Evolutionary conservation across 225 moss, liverwort and hornwort species (phyloP).

Genomic region (Ulota crispa): DNA sequence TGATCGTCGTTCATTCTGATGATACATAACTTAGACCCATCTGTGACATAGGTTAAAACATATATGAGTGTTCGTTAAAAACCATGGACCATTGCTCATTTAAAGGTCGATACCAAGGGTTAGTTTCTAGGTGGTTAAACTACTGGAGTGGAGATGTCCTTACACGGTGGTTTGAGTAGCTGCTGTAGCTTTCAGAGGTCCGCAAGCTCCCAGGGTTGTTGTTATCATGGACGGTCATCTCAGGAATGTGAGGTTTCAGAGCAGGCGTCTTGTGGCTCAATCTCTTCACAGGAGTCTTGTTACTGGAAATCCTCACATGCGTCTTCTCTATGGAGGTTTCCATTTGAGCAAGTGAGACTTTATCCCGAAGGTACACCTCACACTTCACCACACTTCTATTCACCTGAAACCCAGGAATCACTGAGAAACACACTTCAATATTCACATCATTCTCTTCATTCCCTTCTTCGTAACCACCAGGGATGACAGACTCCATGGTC

Average conservation of each 20-base stretch:
- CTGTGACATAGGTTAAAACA: rapidly evolving
- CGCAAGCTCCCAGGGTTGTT: not conserved
- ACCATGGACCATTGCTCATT: not conserved
- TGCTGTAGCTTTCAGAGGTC: not conserved
- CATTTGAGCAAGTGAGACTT: not conserved
- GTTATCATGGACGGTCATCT: not conserved
- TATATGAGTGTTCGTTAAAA: not conserved
- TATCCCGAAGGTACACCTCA: constrained; percentile 32
- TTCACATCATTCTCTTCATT: constrained; percentile 30
- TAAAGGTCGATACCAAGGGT: too few relatives aligned
- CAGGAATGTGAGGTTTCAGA: not conserved
- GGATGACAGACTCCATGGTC: constrained; percentile 52
- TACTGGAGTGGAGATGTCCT: not conserved
- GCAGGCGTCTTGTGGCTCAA: not conserved
- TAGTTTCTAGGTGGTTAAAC: not conserved
- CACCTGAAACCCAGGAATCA: constrained; percentile 48
- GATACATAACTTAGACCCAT: not conserved
- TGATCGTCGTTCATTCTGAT: not conserved
- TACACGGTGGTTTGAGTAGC: not conserved
- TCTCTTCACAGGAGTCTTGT: not conserved
- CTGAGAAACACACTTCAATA: constrained; percentile 25
- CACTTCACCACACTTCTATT: constrained; percentile 39
- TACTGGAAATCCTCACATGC: not conserved
- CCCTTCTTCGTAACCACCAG: constrained; percentile 34
- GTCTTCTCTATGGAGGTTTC: constrained; percentile 11